Evolutionary conservation across 2,329 filamentous ascomycete genomes (phyloP), one percentile per base, ranked within the genome.

Genomic region (Sphaerulina vaccinii): DNA sequence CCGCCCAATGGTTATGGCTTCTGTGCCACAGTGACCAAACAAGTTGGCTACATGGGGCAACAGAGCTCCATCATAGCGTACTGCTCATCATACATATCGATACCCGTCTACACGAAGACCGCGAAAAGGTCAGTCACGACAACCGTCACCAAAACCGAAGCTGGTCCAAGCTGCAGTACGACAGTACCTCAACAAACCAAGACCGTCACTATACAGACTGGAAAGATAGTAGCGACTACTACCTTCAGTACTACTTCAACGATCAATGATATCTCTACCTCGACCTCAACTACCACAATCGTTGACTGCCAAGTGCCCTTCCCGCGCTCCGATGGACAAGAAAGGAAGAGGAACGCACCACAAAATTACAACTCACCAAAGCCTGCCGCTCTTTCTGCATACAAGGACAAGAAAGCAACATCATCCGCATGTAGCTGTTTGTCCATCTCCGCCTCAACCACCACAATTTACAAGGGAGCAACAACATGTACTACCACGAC

Each of bases 361-460:
- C 24, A 32, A 33, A 27, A 10, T 8, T 44, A 29, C 41, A 44
- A 44, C 15, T 27, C 41, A 8, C 10, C 22, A 13, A 44, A 44
- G 24, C 41, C 27, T 3, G 18, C 29, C n/a, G 29, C 23, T 21
- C n/a, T 44, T 18, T 44, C 41, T 15, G 27, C 21, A n/a, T 44
- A 44, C 41, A 44, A 29, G 22, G 41, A 15, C 13, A 21, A 29
- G 23, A 44, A 29, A 11, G 21, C 41, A 18, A 15, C 33, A 3
- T 33, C 41, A n/a, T 44, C 41, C 8, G 41, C 41, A 16, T 44
- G 41, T 29, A 44, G 21, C n/a, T 44, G 41, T 33, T 18, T 44
- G 23, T 44, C 41, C 3, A 21, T 44, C 27, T 27, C 21, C 8
- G 23, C 41, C 21, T 44, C 41, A 3, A 44, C 41, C 11, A 33